These are phyloP conservation scores for Candida namnaoensis DNA, from an alignment of 805 yeast species.

Conservation along the genomic window DNA sequence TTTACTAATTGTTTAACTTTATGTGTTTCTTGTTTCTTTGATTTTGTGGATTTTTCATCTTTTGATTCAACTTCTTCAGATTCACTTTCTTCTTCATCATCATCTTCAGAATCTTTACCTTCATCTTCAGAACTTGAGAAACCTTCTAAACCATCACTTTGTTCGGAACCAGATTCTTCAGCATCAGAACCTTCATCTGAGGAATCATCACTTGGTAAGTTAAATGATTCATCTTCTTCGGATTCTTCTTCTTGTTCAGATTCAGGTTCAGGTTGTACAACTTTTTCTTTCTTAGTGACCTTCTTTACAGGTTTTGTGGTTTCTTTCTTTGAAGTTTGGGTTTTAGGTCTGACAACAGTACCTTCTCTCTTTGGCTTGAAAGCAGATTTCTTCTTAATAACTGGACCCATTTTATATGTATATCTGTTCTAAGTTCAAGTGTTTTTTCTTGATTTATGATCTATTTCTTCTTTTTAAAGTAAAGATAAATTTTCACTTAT, in stretches of 20 bases:
- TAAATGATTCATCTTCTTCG: slow-evolving; percentile 13
- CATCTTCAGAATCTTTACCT: slow-evolving; percentile 11
- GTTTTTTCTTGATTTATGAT: not conserved
- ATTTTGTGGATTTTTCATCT: slow-evolving; percentile 1
- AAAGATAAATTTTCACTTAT: too few relatives aligned
- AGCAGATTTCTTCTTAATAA: slow-evolving; percentile 9
- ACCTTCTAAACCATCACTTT: slow-evolving; percentile 4
- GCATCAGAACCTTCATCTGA: slow-evolving; percentile 6
- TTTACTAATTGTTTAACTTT: slow-evolving; percentile 12
- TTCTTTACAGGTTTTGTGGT: slow-evolving; percentile 2
- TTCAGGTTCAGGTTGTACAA: slow-evolving; percentile 19
- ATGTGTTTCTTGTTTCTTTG: slow-evolving; percentile 17
- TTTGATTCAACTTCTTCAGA: slow-evolving; percentile 1
- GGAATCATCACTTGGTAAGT: slow-evolving; percentile 14
- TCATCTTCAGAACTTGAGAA: slow-evolving; percentile 9
- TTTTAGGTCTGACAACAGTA: slow-evolving; percentile 2
- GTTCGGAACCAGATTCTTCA: slow-evolving; percentile 13
- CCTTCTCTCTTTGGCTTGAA: slow-evolving; percentile 12
- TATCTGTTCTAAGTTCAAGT: too few relatives aligned
- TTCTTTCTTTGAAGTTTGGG: not conserved
- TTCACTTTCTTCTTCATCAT: slow-evolving; percentile 3
- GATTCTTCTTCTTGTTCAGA: slow-evolving; percentile 17
- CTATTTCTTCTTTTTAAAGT: too few relatives aligned
- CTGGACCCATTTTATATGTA: slow-evolving; percentile 2
- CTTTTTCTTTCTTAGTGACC: slow-evolving; percentile 8